A percentile compares a stretch with the other conserved stretches of the same genome.
These are phyloP conservation scores for Dichomitus squalens DNA, from an alignment of 1,284 basidiomycete species.

Conservation along the genomic window DNA sequence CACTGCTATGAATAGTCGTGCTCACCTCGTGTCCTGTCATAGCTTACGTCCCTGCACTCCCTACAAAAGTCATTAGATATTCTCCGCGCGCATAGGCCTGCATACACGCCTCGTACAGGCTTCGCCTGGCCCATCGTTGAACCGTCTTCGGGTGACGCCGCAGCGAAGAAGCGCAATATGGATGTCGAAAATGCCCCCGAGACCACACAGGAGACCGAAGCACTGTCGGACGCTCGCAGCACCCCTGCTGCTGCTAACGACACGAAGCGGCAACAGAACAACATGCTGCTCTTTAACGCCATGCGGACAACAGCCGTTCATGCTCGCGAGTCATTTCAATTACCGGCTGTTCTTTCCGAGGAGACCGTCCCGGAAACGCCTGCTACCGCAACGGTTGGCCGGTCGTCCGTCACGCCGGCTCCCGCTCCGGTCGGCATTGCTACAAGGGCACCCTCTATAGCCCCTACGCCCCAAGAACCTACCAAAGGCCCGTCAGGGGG, in stretches of 20 bases:
- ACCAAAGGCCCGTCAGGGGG: conserved; percentile 49
- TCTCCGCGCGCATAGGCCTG: conserved; percentile 69
- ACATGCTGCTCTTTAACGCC: conserved; percentile 65
- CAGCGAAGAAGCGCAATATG: conserved; percentile 45
- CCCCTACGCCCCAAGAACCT: conserved; percentile 46
- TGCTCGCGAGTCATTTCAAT: conserved; percentile 51
- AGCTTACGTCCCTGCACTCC: conserved; percentile 74
- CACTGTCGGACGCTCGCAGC: conserved; percentile 18
- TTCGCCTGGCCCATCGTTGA: conserved; percentile 81
- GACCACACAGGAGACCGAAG: conserved; percentile 27
- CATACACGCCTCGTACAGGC: conserved; percentile 77
- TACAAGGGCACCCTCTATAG: conserved; percentile 43
- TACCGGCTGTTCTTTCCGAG: conserved; percentile 36
- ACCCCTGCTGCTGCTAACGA: conserved; percentile 7
- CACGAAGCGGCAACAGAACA: conserved; percentile 59
- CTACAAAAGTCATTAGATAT: conserved; percentile 74
- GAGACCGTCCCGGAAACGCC: conserved; percentile 42
- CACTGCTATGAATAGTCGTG: background rate
- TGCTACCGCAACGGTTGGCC: conserved; percentile 38
- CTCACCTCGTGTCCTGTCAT: conserved; percentile 4
- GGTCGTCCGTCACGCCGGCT: conserved; percentile 56
- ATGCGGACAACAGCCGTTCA: conserved; percentile 77
- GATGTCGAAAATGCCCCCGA: conserved; percentile 32
- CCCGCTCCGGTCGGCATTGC: conserved; percentile 46
- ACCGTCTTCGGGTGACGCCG: conserved; percentile 44